Evolutionary conservation across 257 asterid species (phyloP), one percentile per base, ranked within the genome.

Genomic region (Rubia yunnanensis): DNA sequence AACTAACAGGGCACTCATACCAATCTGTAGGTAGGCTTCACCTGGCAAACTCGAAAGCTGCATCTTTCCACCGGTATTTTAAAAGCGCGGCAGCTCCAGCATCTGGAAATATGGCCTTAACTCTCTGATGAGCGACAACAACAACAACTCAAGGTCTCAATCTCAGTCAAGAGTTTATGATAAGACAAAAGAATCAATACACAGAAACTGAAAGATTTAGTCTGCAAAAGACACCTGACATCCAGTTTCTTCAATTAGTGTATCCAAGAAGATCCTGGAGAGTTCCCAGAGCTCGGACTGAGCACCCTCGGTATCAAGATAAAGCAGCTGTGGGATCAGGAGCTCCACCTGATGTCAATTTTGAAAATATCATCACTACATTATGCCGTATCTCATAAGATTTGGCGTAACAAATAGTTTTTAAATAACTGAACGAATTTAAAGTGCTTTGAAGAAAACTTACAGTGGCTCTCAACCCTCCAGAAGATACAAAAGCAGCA

Each of bases 11-110:
- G 52, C 44, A 63, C 9, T 38, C 22, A 6, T 3, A 32, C 30
- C 28, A 14, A 26, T 14, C 20, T n/a, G 53, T 49, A 39, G 32
- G 53, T 49, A 39, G 32, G 44, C 30, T 54, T 76, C 78, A 85
- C 97, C 98, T 87, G 64, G 97, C 70, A 76, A 92, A 92, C 68
- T 82, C 84, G 76, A 92, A 89, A 63, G 83, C 77, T 66, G 97
- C 95, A 82, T 92, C 98, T 76, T 87, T 85, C 98, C 98, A 92
- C 66, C 70, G 84, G 78, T 89, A 83, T 67, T 85, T 92, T 59
- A 92, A 80, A 54, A 92, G 84, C 28, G 98, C 98, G 67, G 98
- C 86, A 62, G 98, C 97, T 67, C 98, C 98, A 81, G 98, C 98
- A 83, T 92, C 98, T 1, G 98, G 98, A 81, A 84, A 92, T 75